Evolutionary conservation across 192 early-diverging fungal genomes (phyloP).

Genomic region (Funneliformis geosporum): DNA sequence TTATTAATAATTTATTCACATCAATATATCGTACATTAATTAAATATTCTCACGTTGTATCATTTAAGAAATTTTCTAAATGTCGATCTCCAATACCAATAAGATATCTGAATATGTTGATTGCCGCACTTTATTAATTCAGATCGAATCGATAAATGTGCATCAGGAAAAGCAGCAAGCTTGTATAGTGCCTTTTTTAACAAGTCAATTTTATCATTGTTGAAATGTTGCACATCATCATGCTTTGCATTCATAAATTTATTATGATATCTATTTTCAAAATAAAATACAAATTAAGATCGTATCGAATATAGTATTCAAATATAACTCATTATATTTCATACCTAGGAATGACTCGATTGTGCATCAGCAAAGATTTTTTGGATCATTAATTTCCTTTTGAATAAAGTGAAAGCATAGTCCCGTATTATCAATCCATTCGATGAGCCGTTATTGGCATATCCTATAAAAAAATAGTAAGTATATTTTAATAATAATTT

Average conservation of each 20-base stretch:
- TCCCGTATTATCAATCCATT: conserved; percentile 76
- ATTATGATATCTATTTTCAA: conserved; percentile 54
- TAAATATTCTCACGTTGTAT: conserved; percentile 28
- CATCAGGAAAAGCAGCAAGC: conserved; percentile 69
- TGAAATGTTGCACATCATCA: conserved; percentile 54
- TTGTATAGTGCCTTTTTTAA: conserved; percentile 57
- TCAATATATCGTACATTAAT: background rate
- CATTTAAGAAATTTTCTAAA: conserved; percentile 74
- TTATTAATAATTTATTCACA: background rate
- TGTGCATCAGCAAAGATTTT: conserved; percentile 43
- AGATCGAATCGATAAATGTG: conserved; percentile 66
- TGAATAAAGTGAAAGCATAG: conserved; percentile 64
- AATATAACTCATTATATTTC: conserved; percentile 25
- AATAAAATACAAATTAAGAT: conserved; percentile 4
- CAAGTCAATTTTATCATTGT: conserved; percentile 42
- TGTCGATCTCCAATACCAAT: conserved; percentile 75
- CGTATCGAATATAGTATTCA: background rate
- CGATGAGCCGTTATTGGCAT: conserved; percentile 60
- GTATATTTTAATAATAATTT: background rate
- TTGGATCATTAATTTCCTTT: conserved; percentile 47
- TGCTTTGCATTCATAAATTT: conserved; percentile 52
- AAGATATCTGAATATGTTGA: conserved; percentile 60
- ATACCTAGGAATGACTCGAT: conserved; percentile 49
- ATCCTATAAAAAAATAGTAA: background rate
- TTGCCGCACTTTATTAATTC: conserved; percentile 70